Conservation (phyloP, 176 grass and related monocot species). For the Metroxylon sagu region DNA sequence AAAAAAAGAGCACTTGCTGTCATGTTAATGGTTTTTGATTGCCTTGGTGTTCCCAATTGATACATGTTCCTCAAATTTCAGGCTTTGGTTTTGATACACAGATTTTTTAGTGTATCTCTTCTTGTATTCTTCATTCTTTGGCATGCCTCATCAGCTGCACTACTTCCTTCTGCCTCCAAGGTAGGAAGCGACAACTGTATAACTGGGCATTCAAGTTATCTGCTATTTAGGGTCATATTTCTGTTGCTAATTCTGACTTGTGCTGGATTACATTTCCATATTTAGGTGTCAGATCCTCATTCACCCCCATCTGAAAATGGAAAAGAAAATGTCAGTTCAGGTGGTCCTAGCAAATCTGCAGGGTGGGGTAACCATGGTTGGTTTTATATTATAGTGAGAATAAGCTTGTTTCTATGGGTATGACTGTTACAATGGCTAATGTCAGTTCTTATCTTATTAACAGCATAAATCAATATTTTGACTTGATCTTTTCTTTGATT, state of each 20-base stretch:
- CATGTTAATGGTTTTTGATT: too few species aligned
- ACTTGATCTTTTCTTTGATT: conserved; percentile 3
- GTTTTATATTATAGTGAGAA: conserved; percentile 76
- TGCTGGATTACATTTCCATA: neutral
- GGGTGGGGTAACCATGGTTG: conserved; percentile 59
- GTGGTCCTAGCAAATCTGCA: conserved; percentile 28
- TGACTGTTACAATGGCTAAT: neutral
- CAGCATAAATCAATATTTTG: neutral
- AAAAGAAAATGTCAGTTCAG: conserved; percentile 32
- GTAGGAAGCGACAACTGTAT: conserved; percentile 23
- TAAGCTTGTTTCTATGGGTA: conserved; percentile 92
- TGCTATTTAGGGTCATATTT: too few species aligned
- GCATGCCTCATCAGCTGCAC: conserved; percentile 50
- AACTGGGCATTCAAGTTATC: too few species aligned
- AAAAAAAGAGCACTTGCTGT: too few species aligned
- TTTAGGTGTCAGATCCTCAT: conserved; percentile 1
- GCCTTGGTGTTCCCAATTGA: neutral
- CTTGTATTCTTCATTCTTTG: conserved; percentile 80
- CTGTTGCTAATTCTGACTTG: too few species aligned
- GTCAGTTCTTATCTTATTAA: neutral
- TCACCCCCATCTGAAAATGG: neutral
- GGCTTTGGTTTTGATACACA: conserved; percentile 83
- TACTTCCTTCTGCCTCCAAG: conserved; percentile 17
- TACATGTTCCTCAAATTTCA: conserved; percentile 33
- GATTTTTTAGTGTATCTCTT: conserved; percentile 89